phyloP scores from a whole-genome alignment of 2,329 filamentous ascomycete genomes.

The Apiospora kogelbergensis region DNA sequence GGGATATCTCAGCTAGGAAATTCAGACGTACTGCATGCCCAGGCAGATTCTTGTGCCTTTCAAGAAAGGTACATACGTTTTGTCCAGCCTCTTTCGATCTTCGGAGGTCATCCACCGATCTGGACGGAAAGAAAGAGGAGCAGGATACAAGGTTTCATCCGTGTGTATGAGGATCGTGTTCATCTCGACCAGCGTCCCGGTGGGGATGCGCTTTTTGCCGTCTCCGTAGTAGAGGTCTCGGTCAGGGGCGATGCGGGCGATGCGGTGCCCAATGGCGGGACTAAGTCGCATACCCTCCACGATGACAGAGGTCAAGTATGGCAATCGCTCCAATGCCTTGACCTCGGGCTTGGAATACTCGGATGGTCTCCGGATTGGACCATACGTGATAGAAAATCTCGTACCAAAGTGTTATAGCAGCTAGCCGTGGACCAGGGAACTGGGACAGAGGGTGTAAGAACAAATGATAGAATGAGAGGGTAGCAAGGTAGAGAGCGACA shows the following conservation, averaged over 20 bases:
- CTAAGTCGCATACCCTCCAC: slow-evolving; percentile 11
- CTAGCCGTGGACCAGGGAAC: too few species aligned
- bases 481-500: too few species aligned
- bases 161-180: slow-evolving; percentile 32
- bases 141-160: slow-evolving; percentile 26
- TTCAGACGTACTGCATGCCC: neutral
- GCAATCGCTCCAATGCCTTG: neutral
- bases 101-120: slow-evolving; percentile 12
- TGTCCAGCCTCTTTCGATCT: neutral
- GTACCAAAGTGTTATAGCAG: too few species aligned
- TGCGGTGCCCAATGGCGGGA: slow-evolving; percentile 8
- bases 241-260: slow-evolving; percentile 9
- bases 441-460: too few species aligned
- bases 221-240: slow-evolving; percentile 11
- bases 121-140: slow-evolving; percentile 20
- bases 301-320: slow-evolving; percentile 12
- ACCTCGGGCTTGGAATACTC: too few species aligned
- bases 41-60: slow-evolving; percentile 6
- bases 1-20: too few species aligned
- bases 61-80: neutral
- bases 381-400: too few species aligned
- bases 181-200: slow-evolving; percentile 32
- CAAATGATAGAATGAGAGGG: too few species aligned
- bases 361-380: too few species aligned
- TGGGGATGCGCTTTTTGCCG: neutral